These are phyloP conservation scores for Aspergillus sp. DNA, from an alignment of 2,329 filamentous ascomycete genomes.

Conservation along the genomic window DNA sequence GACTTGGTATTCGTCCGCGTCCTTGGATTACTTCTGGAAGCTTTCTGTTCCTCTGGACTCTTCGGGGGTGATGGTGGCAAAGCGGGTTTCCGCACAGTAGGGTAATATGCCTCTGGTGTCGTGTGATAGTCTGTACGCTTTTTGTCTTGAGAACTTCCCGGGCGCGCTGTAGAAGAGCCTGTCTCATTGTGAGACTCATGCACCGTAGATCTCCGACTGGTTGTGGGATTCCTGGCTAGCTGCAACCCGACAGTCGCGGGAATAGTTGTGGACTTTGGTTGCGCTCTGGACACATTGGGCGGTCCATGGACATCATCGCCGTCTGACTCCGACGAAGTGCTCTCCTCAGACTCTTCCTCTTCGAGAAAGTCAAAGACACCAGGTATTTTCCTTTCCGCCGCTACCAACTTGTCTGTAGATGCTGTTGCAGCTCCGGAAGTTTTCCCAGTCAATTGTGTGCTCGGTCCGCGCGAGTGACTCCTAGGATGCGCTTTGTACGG, in stretches of 20 bases:
- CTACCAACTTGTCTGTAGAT: conserved; percentile 7
- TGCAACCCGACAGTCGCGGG: conserved; percentile 11
- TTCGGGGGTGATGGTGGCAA: conserved; percentile 29
- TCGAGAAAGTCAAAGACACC: conserved; percentile 36
- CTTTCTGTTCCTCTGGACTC: conserved; percentile 22
- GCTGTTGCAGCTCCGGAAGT: conserved; percentile 8
- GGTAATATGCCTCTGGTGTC: conserved; percentile 28
- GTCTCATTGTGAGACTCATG: conserved; percentile 12
- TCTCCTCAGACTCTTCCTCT: conserved; percentile 13
- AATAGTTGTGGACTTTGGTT: conserved; percentile 3
- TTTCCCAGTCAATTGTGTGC: conserved; percentile 8
- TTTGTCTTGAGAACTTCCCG: conserved; percentile 14
- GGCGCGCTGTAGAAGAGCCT: conserved; percentile 12
- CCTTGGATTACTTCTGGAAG: conserved; percentile 14
- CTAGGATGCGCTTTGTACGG: conserved; percentile 8
- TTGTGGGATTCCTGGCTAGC: conserved; percentile 17
- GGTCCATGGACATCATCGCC: conserved; percentile 1
- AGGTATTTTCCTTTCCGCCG: conserved; percentile 17
- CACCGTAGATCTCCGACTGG: conserved; percentile 15
- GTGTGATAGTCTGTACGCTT: conserved; percentile 15
- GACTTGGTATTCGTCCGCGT: conserved; percentile 18
- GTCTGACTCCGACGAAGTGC: background rate
- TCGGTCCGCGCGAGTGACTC: background rate
- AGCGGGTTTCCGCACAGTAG: conserved; percentile 14
- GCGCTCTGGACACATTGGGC: background rate